A percentile compares a stretch with the other conserved stretches of the same genome.
Conservation (phyloP, 768 basidiomycete genomes). For the Collybia mongolica region DNA sequence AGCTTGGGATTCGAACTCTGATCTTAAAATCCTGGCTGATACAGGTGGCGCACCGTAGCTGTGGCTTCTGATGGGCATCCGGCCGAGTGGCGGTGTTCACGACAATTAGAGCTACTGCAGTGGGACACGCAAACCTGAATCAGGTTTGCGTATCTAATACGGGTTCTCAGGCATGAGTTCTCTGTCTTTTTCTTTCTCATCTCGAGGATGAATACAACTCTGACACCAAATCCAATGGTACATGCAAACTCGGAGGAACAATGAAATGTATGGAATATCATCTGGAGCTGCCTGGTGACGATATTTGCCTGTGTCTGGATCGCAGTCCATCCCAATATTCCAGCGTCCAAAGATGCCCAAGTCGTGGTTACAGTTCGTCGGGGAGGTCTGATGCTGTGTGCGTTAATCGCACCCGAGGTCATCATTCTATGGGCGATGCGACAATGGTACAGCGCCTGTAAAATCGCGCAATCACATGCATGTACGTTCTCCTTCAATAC, state of each 20-base stretch:
- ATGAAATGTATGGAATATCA: conserved; percentile 14
- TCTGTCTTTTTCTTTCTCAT: not conserved
- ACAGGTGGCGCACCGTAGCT: too few relatives aligned
- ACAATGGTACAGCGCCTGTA: not conserved
- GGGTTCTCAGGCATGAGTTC: too few relatives aligned
- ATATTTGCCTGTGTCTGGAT: conserved; percentile 23
- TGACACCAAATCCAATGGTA: not conserved
- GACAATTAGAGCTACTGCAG: too few relatives aligned
- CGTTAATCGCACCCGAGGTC: not conserved
- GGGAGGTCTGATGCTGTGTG: not conserved
- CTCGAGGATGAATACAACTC: not conserved
- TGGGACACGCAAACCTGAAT: too few relatives aligned
- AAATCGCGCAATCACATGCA: not conserved
- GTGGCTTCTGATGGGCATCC: too few relatives aligned
- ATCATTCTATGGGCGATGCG: conserved; percentile 2
- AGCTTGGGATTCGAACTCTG: too few relatives aligned
- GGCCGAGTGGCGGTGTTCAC: too few relatives aligned
- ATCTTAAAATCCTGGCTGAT: too few relatives aligned
- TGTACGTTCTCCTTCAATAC: too few relatives aligned
- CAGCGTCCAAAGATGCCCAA: not conserved
- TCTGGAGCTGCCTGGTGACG: conserved; percentile 21
- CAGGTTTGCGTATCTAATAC: too few relatives aligned
- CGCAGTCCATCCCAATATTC: conserved; percentile 25
- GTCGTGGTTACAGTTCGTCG: conserved; percentile 45
- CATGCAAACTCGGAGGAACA: too few relatives aligned